A percentile compares a stretch with the other conserved stretches of the same genome.
Evolutionary conservation across 1,139 yeast genomes (phyloP).

Genomic region (Scheffersomyces titani): DNA sequence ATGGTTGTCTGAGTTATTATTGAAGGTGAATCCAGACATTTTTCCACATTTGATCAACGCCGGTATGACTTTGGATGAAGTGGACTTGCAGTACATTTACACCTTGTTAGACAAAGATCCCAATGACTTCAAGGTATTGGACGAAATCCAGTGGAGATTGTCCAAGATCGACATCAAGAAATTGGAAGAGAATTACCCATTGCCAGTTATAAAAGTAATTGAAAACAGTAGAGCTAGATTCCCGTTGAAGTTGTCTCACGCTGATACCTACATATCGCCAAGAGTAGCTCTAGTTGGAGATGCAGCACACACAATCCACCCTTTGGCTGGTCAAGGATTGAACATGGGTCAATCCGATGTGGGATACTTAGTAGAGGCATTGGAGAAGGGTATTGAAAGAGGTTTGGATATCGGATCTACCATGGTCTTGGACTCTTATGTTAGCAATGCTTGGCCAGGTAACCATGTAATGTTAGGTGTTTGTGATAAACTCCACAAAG

Average conservation of each 20-base stretch:
- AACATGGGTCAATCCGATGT: conserved; percentile 99
- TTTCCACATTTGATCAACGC: conserved; percentile 81
- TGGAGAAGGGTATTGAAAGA: conserved; percentile 68
- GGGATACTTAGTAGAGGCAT: conserved; percentile 62
- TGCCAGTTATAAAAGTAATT: conserved; percentile 59
- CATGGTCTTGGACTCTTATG: conserved; percentile 84
- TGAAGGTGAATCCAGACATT: conserved; percentile 58
- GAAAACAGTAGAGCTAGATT: conserved; percentile 78
- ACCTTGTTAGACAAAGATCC: conserved; percentile 32
- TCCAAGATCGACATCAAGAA: conserved; percentile 41
- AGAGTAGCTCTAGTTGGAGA: conserved; percentile 93
- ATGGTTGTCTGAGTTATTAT: conserved; percentile 64
- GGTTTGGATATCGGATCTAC: conserved; percentile 89
- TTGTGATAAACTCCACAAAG: conserved; percentile 88
- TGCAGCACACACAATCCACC: conserved; percentile 98
- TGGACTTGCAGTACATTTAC: conserved; percentile 43
- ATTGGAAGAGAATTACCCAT: conserved; percentile 65
- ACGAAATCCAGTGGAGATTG: conserved; percentile 76
- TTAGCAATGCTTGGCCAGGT: conserved; percentile 74
- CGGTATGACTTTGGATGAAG: conserved; percentile 68
- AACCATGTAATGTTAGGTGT: conserved; percentile 84
- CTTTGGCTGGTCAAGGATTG: conserved; percentile 96
- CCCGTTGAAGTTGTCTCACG: conserved; percentile 87
- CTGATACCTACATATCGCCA: conserved; percentile 82
- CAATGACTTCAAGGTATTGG: conserved; percentile 51